These are phyloP conservation scores for Pilatotrama ljubarskyi DNA, from an alignment of 768 basidiomycete species.

Conservation along the genomic window DNA sequence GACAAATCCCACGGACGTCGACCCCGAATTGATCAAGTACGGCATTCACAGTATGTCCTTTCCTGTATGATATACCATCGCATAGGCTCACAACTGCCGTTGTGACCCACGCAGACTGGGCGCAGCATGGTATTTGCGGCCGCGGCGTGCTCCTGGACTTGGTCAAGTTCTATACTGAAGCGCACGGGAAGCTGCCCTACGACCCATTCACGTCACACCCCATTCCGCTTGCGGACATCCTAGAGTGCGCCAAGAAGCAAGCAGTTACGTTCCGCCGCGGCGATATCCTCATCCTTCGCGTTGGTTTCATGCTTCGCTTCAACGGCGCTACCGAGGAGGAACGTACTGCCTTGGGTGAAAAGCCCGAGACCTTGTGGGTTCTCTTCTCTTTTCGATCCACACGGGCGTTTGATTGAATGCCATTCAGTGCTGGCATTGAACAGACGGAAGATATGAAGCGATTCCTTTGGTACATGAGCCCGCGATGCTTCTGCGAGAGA, in stretches of 20 bases:
- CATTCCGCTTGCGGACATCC: constrained; percentile 52
- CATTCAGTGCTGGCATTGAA: constrained; percentile 60
- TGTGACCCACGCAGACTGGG: constrained; percentile 54
- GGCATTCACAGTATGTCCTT: constrained; percentile 68
- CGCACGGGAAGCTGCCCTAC: constrained; percentile 47
- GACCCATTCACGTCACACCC: constrained; percentile 60
- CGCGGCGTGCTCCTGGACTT: constrained; percentile 67
- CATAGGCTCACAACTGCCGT: neutral
- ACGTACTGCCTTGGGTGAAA: constrained; percentile 43
- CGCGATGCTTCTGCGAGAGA: neutral
- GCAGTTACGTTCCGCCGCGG: constrained; percentile 60
- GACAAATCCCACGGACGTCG: constrained; percentile 50
- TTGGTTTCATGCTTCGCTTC: constrained; percentile 64
- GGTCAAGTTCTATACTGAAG: constrained; percentile 49
- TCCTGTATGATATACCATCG: too few relatives aligned
- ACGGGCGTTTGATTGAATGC: neutral
- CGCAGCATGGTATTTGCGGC: constrained; percentile 66
- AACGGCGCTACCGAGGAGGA: constrained; percentile 43
- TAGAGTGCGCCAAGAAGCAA: constrained; percentile 57
- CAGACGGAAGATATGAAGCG: constrained; percentile 72
- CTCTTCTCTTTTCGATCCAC: neutral
- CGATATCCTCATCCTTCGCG: constrained; percentile 59
- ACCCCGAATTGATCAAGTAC: constrained; percentile 45
- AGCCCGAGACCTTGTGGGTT: constrained; percentile 53
- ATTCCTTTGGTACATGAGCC: constrained; percentile 63